Evolutionary conservation across 2,329 filamentous ascomycete species (phyloP), one percentile per base, ranked within the genome.

Genomic region (Dactylella cylindrospora): DNA sequence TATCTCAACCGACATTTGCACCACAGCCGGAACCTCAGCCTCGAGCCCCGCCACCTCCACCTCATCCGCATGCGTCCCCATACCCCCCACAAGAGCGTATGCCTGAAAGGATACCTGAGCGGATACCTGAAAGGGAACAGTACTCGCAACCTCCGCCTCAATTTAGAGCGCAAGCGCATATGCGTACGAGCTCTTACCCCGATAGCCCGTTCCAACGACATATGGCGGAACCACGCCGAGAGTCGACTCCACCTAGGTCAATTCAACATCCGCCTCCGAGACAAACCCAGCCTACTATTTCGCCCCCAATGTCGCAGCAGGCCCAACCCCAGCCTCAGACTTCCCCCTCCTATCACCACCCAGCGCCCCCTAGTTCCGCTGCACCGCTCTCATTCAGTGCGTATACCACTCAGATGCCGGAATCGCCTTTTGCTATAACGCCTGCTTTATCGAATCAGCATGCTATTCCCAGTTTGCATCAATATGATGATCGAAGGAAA

Each of bases 401-500:
- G 35, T 70, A 70, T 17, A 66, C 67, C 5, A 66, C 66, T 2
- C 60, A 64, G 23, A 69, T 70, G 68, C 68, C 68, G 10, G 66
- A 67, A 15, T 68, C 66, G 6, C 68, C 68, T 2, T 70, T 70
- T 39, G 65, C 67, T 6, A 66, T 68, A 35, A 66, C 61, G 3
- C 55, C 68, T 23, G 66, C 44, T 44, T 59, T 67, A 22, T 64
- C 52, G 23, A 73, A 72, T 12, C 74, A 71, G 40, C 73, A 71
- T 31, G 45, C 70, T 69, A 46, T 70, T 67, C 46, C 67, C 64
- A 41, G 53, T 67, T 41, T 68, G 71, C 60, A 46, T 71, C 71
- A n/a, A 72, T 73, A 29, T 76, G 74, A 39, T 71, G 77, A 33
- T 73, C 57, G 57, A 22, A 62, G 54, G 15, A 62, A 62, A 17